A percentile compares a stretch with the other conserved stretches of the same genome.
Evolutionary conservation across 2,329 filamentous ascomycete species (phyloP).

Genomic region (Ceratocystis colombiana): DNA sequence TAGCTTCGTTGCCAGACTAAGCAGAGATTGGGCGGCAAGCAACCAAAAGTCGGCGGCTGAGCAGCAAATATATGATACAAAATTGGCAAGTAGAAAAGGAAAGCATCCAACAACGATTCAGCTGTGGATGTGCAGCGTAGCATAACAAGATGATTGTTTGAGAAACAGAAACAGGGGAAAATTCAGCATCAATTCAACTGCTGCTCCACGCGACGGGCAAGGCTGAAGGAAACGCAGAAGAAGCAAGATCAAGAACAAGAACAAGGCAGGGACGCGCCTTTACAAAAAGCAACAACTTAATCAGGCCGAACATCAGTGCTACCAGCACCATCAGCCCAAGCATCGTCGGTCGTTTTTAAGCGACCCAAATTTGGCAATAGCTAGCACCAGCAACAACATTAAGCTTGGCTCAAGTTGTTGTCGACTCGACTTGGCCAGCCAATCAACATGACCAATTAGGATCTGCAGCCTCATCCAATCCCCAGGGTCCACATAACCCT

Average conservation of each 20-base stretch:
- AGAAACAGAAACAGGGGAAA: not conserved
- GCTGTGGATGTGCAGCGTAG: not conserved
- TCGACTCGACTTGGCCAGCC: not conserved
- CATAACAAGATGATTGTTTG: not conserved
- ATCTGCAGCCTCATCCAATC: constrained; percentile 1
- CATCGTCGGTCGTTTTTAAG: constrained; percentile 8
- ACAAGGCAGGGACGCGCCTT: constrained; percentile 9
- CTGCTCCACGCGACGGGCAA: not conserved
- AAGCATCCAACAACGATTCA: too few species aligned
- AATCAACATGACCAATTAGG: constrained; percentile 11
- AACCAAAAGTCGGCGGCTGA: not conserved
- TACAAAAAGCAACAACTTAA: not conserved
- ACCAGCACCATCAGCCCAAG: not conserved
- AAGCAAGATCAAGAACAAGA: constrained; percentile 10
- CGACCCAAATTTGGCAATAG: constrained; percentile 2
- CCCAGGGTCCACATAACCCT: not conserved
- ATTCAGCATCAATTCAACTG: not conserved
- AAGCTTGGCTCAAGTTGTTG: constrained; percentile 3
- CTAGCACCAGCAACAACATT: not conserved
- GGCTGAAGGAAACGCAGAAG: not conserved
- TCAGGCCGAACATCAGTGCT: not conserved
- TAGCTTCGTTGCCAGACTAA: too few species aligned
- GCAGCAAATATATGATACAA: not conserved
- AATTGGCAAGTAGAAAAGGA: not conserved
- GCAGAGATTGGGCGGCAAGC: not conserved